phyloP scores from a whole-genome alignment of 2,329 filamentous ascomycete species.

The Elsinoe fawcettii region DNA sequence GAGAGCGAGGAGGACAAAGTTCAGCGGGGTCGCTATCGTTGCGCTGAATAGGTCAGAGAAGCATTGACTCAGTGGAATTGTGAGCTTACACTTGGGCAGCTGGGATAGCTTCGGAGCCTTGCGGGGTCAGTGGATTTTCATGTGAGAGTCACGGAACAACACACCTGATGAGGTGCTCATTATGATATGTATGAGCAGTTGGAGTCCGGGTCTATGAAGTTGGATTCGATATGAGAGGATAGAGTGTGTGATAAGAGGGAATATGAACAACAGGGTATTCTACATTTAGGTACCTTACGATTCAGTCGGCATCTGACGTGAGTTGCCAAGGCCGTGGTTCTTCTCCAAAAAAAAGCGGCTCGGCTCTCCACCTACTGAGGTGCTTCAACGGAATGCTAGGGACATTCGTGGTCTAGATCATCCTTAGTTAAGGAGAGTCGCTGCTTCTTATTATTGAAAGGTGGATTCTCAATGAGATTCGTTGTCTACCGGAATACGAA shows the following conservation, averaged over 20 bases:
- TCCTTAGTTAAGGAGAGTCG: not conserved
- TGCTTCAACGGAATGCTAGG: constrained; percentile 6
- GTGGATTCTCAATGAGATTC: no score
- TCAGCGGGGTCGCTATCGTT: constrained; percentile 52
- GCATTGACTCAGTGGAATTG: no score
- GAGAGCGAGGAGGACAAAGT: constrained; percentile 52
- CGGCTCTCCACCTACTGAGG: constrained; percentile 21
- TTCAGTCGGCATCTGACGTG: constrained; percentile 10
- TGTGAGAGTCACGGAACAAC: no score
- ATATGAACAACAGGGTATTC: no score
- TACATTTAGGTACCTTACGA: constrained; percentile 17
- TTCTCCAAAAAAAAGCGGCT: constrained; percentile 13
- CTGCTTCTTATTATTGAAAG: no score
- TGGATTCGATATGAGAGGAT: no score
- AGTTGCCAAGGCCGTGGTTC: constrained; percentile 10
- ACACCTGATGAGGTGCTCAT: not conserved
- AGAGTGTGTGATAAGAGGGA: not conserved
- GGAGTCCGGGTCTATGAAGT: no score
- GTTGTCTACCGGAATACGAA: no score
- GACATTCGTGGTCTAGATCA: not conserved
- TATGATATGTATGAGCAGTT: not conserved
- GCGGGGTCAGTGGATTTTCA: constrained; percentile 11
- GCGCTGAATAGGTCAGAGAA: constrained; percentile 33
- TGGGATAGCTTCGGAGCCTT: constrained; percentile 24
- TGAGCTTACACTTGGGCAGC: constrained; percentile 37